phyloP scores from a whole-genome alignment of 352 stramenopile genomes.

The Aphanomyces euteiches region DNA sequence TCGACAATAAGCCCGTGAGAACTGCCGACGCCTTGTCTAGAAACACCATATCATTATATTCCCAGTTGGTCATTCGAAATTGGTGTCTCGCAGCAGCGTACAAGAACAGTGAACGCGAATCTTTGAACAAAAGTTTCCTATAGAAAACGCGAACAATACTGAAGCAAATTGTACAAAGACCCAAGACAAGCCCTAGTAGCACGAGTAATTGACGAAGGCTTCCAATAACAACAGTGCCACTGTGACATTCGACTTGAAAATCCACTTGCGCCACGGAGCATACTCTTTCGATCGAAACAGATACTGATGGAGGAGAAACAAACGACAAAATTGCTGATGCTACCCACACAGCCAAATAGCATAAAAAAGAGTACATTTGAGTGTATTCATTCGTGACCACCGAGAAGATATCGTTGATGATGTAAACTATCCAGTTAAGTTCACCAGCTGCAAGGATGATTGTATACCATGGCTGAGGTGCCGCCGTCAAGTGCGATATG shows the following conservation, averaged over 20 bases:
- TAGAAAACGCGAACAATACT: no score
- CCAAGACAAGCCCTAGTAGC: neutral
- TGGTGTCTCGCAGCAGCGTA: no score
- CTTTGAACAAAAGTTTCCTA: no score
- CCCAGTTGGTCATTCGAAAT: no score
- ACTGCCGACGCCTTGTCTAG: no score
- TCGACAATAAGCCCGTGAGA: no score
- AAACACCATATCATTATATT: no score
- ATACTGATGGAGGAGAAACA: neutral
- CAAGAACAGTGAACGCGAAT: no score
- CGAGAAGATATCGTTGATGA: neutral
- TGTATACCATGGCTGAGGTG: neutral
- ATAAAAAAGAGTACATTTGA: neutral
- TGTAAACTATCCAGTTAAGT: neutral
- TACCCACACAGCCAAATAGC: neutral
- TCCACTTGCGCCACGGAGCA: neutral
- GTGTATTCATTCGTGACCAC: neutral
- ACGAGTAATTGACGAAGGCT: neutral
- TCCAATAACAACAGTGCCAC: neutral
- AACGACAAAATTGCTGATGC: neutral
- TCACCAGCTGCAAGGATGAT: neutral
- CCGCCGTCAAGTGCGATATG: neutral
- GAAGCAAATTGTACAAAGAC: neutral
- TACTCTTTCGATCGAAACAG: neutral
- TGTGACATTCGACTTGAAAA: neutral